phyloP scores from a whole-genome alignment of 148 eudicot genomes.

The Euryodendron excelsum region DNA sequence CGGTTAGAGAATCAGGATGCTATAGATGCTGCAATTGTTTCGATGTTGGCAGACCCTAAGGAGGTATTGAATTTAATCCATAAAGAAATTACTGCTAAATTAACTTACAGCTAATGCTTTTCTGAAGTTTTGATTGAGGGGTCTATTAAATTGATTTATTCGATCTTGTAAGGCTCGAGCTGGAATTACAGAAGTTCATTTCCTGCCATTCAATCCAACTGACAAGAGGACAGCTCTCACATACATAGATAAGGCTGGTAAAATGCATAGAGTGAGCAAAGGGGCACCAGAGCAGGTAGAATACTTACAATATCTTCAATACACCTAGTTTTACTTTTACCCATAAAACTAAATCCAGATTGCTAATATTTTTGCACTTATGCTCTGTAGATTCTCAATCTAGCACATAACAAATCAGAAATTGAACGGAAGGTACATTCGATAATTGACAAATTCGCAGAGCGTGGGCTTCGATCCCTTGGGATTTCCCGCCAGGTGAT shows the following conservation, averaged over 20 bases:
- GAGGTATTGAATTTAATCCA: conserved; percentile 30
- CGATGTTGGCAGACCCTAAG: conserved; percentile 48
- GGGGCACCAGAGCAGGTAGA: conserved; percentile 89
- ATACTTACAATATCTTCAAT: not conserved
- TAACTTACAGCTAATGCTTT: not conserved
- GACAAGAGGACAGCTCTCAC: conserved; percentile 79
- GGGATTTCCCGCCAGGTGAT: conserved; percentile 64
- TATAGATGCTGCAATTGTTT: conserved; percentile 49
- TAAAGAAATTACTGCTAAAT: not conserved
- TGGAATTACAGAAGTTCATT: conserved; percentile 72
- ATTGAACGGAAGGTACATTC: conserved; percentile 48
- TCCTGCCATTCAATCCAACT: conserved; percentile 83
- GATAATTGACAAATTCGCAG: conserved; percentile 55
- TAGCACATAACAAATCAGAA: conserved; percentile 40
- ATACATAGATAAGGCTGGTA: conserved; percentile 52
- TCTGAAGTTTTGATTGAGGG: not conserved
- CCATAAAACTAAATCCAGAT: not conserved
- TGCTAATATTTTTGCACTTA: not conserved
- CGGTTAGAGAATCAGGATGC: conserved; percentile 54
- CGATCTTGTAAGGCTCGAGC: conserved; percentile 47
- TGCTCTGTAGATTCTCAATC: conserved; percentile 44
- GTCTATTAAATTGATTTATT: not conserved
- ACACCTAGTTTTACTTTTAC: not conserved
- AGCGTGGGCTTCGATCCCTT: conserved; percentile 71
- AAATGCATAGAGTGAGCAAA: conserved; percentile 78